Evolutionary conservation across 106 monocot genomes (phyloP).

Genomic region (Acorus gramineus): DNA sequence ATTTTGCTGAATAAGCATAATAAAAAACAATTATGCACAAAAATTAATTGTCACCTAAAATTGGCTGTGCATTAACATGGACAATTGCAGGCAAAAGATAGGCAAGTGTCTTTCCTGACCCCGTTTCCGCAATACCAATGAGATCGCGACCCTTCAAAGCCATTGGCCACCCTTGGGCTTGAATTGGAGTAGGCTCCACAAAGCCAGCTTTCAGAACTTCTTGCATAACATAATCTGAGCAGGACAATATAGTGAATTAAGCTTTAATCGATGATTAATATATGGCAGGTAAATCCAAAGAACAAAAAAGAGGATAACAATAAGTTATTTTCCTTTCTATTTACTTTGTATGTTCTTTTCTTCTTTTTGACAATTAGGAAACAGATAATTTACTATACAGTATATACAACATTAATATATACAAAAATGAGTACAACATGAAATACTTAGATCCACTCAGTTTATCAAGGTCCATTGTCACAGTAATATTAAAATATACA

Average conservation of each 20-base stretch:
- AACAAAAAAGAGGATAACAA: neutral
- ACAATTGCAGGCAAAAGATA: slow-evolving; percentile 92
- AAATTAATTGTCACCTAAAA: slow-evolving; percentile 49
- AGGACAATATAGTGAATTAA: slow-evolving; percentile 2
- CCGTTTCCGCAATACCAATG: slow-evolving; percentile 97
- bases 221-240: slow-evolving; percentile 89
- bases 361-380: too few species aligned
- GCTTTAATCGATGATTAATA: neutral
- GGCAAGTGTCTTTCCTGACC: slow-evolving; percentile 94
- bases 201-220: slow-evolving; percentile 90
- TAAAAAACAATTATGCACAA: neutral
- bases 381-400: too few species aligned
- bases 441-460: too few species aligned
- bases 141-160: slow-evolving; percentile 95
- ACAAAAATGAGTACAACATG: too few species aligned
- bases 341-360: too few species aligned
- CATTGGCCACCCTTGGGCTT: slow-evolving; percentile 99
- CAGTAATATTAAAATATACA: too few species aligned
- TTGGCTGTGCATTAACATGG: slow-evolving; percentile 98
- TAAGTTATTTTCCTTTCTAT: too few species aligned
- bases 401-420: too few species aligned
- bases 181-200: slow-evolving; percentile 94
- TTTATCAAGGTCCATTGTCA: too few species aligned
- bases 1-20: neutral
- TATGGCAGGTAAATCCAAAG: neutral